These are phyloP conservation scores for Ephemerocybe angulata DNA, from an alignment of 768 basidiomycete genomes.

Conservation along the genomic window DNA sequence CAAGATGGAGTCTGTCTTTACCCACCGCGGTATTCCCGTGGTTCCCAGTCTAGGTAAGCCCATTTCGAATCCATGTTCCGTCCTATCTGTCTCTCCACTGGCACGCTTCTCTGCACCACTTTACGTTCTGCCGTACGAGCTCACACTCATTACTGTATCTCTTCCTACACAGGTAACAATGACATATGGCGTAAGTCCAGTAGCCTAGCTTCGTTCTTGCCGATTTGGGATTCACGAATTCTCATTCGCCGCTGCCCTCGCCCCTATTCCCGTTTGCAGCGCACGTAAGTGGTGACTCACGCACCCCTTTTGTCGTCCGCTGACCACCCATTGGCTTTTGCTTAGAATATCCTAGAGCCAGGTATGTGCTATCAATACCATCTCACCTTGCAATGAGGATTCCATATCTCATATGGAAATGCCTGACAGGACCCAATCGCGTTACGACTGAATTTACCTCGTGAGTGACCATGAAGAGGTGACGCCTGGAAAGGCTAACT, in stretches of 20 bases:
- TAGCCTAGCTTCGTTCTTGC: slow-evolving; percentile 29
- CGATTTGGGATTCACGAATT: slow-evolving; percentile 1
- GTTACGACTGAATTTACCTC: slow-evolving; percentile 65
- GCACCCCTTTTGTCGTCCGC: no score
- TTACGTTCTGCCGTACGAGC: not conserved
- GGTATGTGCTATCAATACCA: no score
- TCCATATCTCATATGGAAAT: not conserved
- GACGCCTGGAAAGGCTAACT: no score
- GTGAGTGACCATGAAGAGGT: slow-evolving; percentile 46
- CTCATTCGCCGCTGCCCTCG: not conserved
- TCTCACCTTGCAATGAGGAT: no score
- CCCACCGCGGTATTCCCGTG: slow-evolving; percentile 66
- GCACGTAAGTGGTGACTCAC: slow-evolving; percentile 11
- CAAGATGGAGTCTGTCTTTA: slow-evolving; percentile 74
- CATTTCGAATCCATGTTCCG: not conserved
- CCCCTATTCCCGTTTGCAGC: slow-evolving; percentile 5
- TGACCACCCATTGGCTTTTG: slow-evolving; percentile 1
- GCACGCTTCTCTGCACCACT: slow-evolving; percentile 1
- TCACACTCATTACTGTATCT: no score
- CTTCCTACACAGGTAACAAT: slow-evolving; percentile 91
- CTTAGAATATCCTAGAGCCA: slow-evolving; percentile 61
- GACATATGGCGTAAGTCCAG: slow-evolving; percentile 77
- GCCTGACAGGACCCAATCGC: slow-evolving; percentile 54
- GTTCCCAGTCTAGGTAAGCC: slow-evolving; percentile 70
- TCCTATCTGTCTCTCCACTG: not conserved